These are phyloP conservation scores for Canariomyces notabilis DNA, from an alignment of 2,329 filamentous ascomycete species.

Conservation along the genomic window DNA sequence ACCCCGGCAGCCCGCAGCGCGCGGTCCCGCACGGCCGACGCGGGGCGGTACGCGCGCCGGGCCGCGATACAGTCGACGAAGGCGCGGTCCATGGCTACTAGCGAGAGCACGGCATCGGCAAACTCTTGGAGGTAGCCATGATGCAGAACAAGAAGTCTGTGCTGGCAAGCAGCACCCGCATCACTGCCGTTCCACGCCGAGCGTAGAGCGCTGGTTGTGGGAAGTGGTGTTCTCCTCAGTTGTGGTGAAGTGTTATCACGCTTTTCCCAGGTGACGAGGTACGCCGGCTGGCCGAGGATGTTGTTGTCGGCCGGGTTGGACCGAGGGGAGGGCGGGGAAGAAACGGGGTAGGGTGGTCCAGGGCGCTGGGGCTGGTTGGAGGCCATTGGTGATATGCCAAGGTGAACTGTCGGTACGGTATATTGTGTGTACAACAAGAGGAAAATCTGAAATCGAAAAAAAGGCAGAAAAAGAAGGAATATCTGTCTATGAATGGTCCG, in stretches of 20 bases:
- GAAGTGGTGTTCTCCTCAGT: neutral
- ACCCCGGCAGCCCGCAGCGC: constrained; percentile 6
- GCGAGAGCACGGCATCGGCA: constrained; percentile 20
- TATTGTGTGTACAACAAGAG: too few relatives aligned
- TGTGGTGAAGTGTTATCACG: constrained; percentile 6
- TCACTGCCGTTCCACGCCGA: neutral
- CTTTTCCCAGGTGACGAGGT: constrained; percentile 21
- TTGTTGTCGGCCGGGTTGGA: neutral
- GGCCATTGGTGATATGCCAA: neutral
- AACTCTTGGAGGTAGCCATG: neutral
- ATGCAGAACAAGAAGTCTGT: neutral
- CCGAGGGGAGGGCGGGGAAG: too few relatives aligned
- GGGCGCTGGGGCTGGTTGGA: neutral
- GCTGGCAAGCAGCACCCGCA: neutral
- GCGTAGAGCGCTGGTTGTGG: neutral
- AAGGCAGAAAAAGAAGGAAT: too few relatives aligned
- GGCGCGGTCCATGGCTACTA: constrained; percentile 26
- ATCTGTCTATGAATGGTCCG: too few relatives aligned
- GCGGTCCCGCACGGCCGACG: neutral
- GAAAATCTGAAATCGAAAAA: too few relatives aligned
- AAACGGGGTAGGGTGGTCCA: neutral
- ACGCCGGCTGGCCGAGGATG: constrained; percentile 15
- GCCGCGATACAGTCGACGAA: constrained; percentile 31
- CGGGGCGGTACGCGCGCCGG: constrained; percentile 26
- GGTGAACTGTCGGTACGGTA: too few relatives aligned